Evolutionary conservation across 345 rosid genomes (phyloP).

Genomic region (Citrus sp.): DNA sequence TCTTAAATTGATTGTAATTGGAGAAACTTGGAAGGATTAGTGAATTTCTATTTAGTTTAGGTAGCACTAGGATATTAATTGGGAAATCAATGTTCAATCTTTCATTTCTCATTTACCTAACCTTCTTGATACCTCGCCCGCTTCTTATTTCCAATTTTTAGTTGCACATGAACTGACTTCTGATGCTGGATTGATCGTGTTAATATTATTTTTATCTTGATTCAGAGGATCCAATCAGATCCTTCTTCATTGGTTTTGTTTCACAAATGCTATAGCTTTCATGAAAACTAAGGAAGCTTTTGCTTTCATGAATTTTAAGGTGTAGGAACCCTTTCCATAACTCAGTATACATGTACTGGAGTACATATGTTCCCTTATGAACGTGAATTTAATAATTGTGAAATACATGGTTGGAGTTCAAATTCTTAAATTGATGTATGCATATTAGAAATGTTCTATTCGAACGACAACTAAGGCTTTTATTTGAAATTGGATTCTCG

Average conservation of each 20-base stretch:
- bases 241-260: not conserved
- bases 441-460: not conserved
- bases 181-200: not conserved
- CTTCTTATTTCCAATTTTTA: not conserved
- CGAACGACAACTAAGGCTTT: not conserved
- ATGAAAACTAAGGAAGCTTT: not conserved
- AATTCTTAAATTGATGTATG: not conserved
- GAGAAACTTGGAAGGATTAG: not conserved
- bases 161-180: not conserved
- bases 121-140: too few species aligned
- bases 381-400: not conserved
- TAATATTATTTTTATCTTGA: not conserved
- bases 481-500: not conserved
- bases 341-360: not conserved
- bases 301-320: not conserved
- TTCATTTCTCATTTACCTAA: too few species aligned
- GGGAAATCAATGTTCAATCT: too few species aligned
- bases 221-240: not conserved
- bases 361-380: not conserved
- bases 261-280: not conserved
- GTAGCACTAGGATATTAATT: too few species aligned
- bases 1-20: not conserved
- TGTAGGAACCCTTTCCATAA: too few species aligned
- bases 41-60: not conserved
- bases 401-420: not conserved